Evolutionary conservation across 257 asterid species (phyloP).

Genomic region (Plectranthus barbatus): DNA sequence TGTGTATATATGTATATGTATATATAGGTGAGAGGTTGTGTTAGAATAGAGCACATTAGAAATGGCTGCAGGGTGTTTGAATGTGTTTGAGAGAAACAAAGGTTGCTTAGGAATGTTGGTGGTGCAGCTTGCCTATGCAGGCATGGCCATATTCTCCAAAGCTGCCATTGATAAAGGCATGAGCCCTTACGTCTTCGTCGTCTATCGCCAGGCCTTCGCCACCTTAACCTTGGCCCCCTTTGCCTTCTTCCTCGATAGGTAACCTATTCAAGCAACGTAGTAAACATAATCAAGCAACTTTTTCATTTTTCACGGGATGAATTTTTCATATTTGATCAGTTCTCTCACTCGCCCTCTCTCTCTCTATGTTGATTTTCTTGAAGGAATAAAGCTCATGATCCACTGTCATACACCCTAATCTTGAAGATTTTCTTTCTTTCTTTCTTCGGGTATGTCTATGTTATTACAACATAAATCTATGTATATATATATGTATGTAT

Average conservation of each 20-base stretch:
- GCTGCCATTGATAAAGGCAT: slow-evolving; percentile 44
- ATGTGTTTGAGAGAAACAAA: slow-evolving; percentile 16
- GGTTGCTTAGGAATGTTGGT: slow-evolving; percentile 32
- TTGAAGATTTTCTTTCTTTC: slow-evolving; percentile 41
- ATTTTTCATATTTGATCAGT: no score
- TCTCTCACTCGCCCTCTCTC: no score
- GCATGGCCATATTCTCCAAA: slow-evolving; percentile 55
- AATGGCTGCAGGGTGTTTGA: background rate
- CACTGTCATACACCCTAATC: slow-evolving; percentile 30
- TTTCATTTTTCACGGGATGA: no score
- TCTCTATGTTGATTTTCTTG: background rate
- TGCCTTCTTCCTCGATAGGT: slow-evolving; percentile 49
- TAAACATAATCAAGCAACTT: no score
- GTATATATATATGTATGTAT: no score
- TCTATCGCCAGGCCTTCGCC: slow-evolving; percentile 57
- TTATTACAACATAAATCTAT: no score
- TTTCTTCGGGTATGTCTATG: slow-evolving; percentile 52
- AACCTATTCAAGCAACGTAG: no score
- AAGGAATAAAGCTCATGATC: slow-evolving; percentile 38
- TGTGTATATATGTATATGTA: no score
- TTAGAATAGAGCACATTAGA: no score
- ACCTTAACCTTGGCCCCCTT: slow-evolving; percentile 39
- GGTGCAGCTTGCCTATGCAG: slow-evolving; percentile 39
- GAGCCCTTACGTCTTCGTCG: slow-evolving; percentile 51
- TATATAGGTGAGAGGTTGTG: no score